Conservation (phyloP, 306 rosid species). For the Elaeagnus macrophylla region DNA sequence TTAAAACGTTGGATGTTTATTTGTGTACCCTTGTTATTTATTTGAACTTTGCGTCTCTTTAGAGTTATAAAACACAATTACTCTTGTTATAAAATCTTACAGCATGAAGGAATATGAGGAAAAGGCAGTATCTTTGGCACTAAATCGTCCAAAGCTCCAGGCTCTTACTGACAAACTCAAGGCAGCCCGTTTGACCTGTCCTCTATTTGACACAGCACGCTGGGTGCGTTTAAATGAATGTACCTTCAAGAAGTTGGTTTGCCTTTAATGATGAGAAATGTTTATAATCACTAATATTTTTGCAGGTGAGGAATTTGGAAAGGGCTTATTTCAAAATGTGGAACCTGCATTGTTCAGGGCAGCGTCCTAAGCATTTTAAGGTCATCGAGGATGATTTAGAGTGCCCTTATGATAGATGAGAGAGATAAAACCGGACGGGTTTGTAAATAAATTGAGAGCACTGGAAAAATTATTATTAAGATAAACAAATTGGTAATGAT, state of each 20-base stretch:
- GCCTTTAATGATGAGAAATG: background rate
- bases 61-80: background rate
- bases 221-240: conserved; percentile 48
- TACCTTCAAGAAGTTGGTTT: background rate
- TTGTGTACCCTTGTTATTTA: no score
- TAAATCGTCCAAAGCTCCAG: conserved; percentile 70
- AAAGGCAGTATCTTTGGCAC: conserved; percentile 75
- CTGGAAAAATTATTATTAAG: no score
- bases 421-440: no score
- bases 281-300: background rate
- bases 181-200: conserved; percentile 75
- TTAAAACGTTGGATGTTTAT: no score
- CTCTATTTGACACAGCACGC: conserved; percentile 84
- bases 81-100: conserved; percentile 10
- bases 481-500: no score
- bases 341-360: conserved; percentile 41
- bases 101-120: conserved; percentile 95
- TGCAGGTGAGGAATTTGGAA: conserved; percentile 45
- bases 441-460: conserved; percentile 24
- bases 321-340: conserved; percentile 43
- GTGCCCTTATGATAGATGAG: conserved; percentile 33
- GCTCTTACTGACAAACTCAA: conserved; percentile 71
- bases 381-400: conserved; percentile 34
- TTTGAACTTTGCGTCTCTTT: background rate
- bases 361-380: conserved; percentile 37